Conservation (phyloP, 2,329 filamentous ascomycete species). For the Ophiostoma triangulosporum region DNA sequence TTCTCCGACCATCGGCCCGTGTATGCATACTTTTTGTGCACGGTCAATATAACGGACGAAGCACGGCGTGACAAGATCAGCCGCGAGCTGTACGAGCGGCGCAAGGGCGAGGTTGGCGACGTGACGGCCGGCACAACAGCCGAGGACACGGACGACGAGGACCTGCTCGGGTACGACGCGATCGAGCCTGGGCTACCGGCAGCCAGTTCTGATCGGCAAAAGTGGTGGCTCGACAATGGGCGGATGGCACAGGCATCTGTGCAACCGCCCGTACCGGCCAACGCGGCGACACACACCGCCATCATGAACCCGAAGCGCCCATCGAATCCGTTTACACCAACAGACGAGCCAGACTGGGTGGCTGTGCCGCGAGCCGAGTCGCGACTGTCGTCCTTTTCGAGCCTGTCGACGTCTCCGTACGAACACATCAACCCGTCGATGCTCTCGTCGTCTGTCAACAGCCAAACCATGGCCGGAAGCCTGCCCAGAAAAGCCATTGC, state of each 20-base stretch:
- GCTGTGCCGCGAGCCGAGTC: constrained; percentile 42
- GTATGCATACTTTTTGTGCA: constrained; percentile 76
- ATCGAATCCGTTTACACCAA: constrained; percentile 68
- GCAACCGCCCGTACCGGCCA: constrained; percentile 42
- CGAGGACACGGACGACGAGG: constrained; percentile 59
- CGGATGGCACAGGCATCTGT: constrained; percentile 63
- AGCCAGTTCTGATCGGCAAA: constrained; percentile 53
- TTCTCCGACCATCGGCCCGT: constrained; percentile 98
- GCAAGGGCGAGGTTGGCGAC: constrained; percentile 52
- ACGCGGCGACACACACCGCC: constrained; percentile 35
- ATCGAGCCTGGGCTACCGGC: constrained; percentile 65
- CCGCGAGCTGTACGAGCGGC: constrained; percentile 58
- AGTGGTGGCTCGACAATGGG: constrained; percentile 58
- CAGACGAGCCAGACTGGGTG: constrained; percentile 76
- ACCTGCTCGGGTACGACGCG: constrained; percentile 66
- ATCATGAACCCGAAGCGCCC: constrained; percentile 59
- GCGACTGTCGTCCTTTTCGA: constrained; percentile 39
- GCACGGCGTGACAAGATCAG: constrained; percentile 57
- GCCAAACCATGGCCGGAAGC: constrained; percentile 16
- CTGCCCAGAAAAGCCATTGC: neutral
- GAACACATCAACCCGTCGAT: constrained; percentile 42
- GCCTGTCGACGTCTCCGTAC: constrained; percentile 45
- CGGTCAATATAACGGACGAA: constrained; percentile 70
- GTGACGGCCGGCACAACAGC: constrained; percentile 42
- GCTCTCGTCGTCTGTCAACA: constrained; percentile 32